These are phyloP conservation scores for Stropharia rugosoannulata DNA, from an alignment of 768 basidiomycete species.

Conservation along the genomic window DNA sequence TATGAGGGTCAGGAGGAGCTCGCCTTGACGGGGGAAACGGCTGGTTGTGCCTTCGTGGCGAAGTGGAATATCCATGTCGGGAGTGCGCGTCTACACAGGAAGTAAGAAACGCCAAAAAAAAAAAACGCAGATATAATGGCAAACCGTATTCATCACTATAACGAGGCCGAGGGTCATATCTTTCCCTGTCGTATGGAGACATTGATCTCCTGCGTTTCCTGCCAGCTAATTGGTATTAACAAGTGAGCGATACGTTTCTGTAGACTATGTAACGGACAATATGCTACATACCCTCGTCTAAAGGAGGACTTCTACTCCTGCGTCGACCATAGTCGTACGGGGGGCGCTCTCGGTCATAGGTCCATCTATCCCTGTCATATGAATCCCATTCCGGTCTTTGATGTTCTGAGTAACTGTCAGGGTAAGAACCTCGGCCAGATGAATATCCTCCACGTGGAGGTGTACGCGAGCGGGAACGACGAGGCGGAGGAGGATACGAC, in stretches of 20 bases:
- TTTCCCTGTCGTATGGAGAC: constrained; percentile 81
- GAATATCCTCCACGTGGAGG: constrained; percentile 62
- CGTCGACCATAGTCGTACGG: constrained; percentile 69
- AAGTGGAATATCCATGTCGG: constrained; percentile 65
- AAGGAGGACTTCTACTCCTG: constrained; percentile 74
- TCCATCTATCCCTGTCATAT: constrained; percentile 72
- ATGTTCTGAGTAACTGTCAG: constrained; percentile 60
- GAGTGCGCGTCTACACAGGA: constrained; percentile 58
- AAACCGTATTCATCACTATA: constrained; percentile 83
- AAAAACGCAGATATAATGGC: constrained; percentile 13
- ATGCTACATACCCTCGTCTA: constrained; percentile 58
- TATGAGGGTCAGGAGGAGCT: constrained; percentile 76
- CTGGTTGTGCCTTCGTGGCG: constrained; percentile 56
- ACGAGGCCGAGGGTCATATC: constrained; percentile 81
- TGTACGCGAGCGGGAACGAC: constrained; percentile 83
- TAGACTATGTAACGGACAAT: neutral
- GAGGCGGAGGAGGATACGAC: constrained; percentile 70
- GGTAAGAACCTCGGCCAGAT: constrained; percentile 48
- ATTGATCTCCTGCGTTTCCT: constrained; percentile 80
- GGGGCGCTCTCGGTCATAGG: constrained; percentile 67
- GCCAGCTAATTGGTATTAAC: constrained; percentile 35
- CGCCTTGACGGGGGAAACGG: constrained; percentile 53
- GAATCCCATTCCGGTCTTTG: constrained; percentile 68
- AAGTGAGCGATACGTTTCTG: constrained; percentile 10
- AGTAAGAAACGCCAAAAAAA: constrained; percentile 15